Conservation (phyloP, 768 basidiomycete genomes). For the Macrolepiota fuliginosa region DNA sequence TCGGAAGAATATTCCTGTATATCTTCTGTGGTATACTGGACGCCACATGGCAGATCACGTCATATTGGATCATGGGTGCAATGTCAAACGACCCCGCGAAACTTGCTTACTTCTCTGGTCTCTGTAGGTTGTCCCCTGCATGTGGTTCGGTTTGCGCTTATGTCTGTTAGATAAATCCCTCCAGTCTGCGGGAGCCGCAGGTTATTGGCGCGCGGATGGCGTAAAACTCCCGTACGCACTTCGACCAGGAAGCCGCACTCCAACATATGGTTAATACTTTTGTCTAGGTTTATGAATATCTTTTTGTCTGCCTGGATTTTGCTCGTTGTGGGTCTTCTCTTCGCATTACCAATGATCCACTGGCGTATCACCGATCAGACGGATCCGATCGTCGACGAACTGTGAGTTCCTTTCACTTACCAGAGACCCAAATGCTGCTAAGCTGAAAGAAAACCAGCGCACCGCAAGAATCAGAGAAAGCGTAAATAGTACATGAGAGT, state of each 20-base stretch:
- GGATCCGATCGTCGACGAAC: constrained; percentile 50
- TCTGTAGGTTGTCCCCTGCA: constrained; percentile 53
- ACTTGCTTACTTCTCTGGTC: constrained; percentile 77
- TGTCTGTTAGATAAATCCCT: constrained; percentile 57
- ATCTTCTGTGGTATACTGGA: constrained; percentile 76
- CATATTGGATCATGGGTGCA: constrained; percentile 82
- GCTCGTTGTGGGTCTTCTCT: constrained; percentile 60
- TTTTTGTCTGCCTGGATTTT: constrained; percentile 77
- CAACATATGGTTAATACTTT: neutral
- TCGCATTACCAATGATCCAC: constrained; percentile 73
- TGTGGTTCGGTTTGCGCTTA: neutral
- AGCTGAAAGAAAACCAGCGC: constrained; percentile 23
- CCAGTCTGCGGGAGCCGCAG: constrained; percentile 76
- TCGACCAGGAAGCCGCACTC: neutral
- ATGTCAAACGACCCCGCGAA: constrained; percentile 83
- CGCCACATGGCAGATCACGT: constrained; percentile 82
- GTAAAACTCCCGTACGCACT: constrained; percentile 53
- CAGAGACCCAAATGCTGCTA: neutral
- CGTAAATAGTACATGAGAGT: neutral
- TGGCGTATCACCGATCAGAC: constrained; percentile 63
- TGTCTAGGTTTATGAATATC: constrained; percentile 58
- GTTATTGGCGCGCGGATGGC: constrained; percentile 70
- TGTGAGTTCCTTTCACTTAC: constrained; percentile 21
- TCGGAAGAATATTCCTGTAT: constrained; percentile 57
- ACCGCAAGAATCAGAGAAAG: neutral